These are phyloP conservation scores for Hsuehochloa calcarea DNA, from an alignment of 176 grass and related monocot genomes.

Conservation along the genomic window DNA sequence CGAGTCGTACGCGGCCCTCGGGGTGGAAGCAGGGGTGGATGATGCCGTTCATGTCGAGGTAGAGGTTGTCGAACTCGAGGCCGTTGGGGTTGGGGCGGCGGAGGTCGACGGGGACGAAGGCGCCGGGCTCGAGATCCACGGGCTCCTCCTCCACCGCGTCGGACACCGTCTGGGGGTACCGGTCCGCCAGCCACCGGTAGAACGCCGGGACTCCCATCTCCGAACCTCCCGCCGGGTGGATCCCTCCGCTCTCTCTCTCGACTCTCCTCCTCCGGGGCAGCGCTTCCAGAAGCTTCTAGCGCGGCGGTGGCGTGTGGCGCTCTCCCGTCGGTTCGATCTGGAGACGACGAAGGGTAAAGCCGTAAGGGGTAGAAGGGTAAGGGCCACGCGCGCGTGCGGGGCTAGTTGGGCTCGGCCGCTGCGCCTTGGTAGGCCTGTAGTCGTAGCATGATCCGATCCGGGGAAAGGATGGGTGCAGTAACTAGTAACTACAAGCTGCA, in stretches of 20 bases:
- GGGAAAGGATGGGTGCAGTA: background rate
- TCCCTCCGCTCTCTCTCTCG: background rate
- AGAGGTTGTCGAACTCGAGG: slow-evolving; percentile 96
- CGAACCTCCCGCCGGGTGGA: slow-evolving; percentile 16
- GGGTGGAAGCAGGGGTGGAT: slow-evolving; percentile 99
- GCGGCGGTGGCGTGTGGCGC: slow-evolving; percentile 14
- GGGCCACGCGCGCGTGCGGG: background rate
- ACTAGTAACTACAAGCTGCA: background rate
- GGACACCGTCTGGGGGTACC: slow-evolving; percentile 67
- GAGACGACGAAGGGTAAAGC: background rate
- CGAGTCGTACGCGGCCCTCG: slow-evolving; percentile 63
- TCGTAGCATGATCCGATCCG: background rate
- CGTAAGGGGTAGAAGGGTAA: background rate
- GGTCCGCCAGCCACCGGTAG: slow-evolving; percentile 94
- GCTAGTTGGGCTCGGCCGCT: background rate
- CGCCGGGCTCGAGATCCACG: slow-evolving; percentile 59
- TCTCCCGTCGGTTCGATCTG: slow-evolving; percentile 40
- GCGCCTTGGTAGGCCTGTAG: background rate
- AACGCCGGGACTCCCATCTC: slow-evolving; percentile 96
- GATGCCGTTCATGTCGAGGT: slow-evolving; percentile 94
- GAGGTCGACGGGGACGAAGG: slow-evolving; percentile 76
- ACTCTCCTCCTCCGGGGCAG: slow-evolving; percentile 33
- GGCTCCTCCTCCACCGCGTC: slow-evolving; percentile 82
- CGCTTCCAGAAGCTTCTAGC: slow-evolving; percentile 26
- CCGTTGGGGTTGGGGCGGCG: slow-evolving; percentile 85